Conservation (phyloP, 805 yeast species). For the Starmera amethionina region DNA sequence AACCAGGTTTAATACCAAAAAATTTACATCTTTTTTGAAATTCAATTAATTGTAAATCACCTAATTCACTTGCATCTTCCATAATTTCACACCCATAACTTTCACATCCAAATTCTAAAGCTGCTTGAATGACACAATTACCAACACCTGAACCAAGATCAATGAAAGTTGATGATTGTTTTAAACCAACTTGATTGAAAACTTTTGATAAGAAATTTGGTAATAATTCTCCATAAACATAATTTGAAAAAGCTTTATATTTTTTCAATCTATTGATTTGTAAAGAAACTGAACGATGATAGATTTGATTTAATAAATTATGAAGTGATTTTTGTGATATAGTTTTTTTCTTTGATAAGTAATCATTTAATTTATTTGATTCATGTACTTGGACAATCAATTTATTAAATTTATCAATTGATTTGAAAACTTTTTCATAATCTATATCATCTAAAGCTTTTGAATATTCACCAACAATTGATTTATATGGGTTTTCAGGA, state of each 20-base stretch:
- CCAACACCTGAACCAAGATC: slow-evolving; percentile 96
- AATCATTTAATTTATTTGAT: slow-evolving; percentile 19
- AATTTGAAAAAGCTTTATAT: slow-evolving; percentile 82
- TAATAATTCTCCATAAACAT: slow-evolving; percentile 83
- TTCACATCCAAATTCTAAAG: slow-evolving; percentile 72
- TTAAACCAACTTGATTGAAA: slow-evolving; percentile 47
- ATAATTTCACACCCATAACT: slow-evolving; percentile 90
- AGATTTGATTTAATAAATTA: slow-evolving; percentile 63
- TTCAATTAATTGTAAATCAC: slow-evolving; percentile 49
- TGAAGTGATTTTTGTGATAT: slow-evolving; percentile 41
- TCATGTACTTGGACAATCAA: slow-evolving; percentile 27
- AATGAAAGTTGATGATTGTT: slow-evolving; percentile 50
- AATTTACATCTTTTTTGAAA: slow-evolving; percentile 46
- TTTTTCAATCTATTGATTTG: slow-evolving; percentile 49
- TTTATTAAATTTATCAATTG: slow-evolving; percentile 35
- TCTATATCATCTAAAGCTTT: slow-evolving; percentile 23
- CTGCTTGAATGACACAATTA: slow-evolving; percentile 82
- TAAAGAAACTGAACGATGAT: slow-evolving; percentile 73
- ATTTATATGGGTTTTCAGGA: slow-evolving; percentile 22
- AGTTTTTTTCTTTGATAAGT: slow-evolving; percentile 20
- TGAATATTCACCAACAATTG: slow-evolving; percentile 30
- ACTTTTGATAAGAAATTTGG: slow-evolving; percentile 68
- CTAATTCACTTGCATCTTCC: slow-evolving; percentile 68
- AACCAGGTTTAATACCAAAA: slow-evolving; percentile 56
- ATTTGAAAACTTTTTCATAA: slow-evolving; percentile 17